Evolutionary conservation across 306 rosid species (phyloP).

Genomic region (Alnus glutinosa): DNA sequence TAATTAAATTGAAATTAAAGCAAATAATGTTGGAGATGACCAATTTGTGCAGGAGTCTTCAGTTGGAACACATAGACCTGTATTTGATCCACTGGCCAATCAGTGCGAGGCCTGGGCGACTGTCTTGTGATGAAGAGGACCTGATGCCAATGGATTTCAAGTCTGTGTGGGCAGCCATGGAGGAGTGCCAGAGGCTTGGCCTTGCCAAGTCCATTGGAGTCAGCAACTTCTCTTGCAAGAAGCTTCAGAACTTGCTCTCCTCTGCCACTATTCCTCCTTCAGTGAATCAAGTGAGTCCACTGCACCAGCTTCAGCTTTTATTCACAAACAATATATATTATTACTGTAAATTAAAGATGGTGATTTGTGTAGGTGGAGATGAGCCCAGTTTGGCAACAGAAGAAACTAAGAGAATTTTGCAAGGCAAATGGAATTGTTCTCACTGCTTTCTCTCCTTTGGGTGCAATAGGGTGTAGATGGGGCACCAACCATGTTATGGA

Average conservation of each 20-base stretch:
- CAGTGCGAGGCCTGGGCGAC: background rate
- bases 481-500: slow-evolving; percentile 11
- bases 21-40: too few species aligned
- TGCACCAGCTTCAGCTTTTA: background rate
- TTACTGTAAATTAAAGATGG: too few species aligned
- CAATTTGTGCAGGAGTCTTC: background rate
- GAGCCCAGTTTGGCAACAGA: too few species aligned
- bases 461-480: slow-evolving; percentile 6
- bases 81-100: slow-evolving; percentile 12
- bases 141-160: slow-evolving; percentile 6
- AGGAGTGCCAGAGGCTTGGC: slow-evolving; percentile 18
- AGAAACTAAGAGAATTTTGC: background rate
- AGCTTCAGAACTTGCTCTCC: slow-evolving; percentile 12
- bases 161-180: background rate
- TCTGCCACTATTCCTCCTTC: background rate
- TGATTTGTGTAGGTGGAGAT: too few species aligned
- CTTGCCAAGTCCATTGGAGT: slow-evolving; percentile 11
- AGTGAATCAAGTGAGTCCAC: slow-evolving; percentile 15
- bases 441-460: slow-evolving; percentile 18
- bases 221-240: slow-evolving; percentile 16
- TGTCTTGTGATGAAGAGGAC: background rate
- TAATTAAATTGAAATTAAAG: too few species aligned
- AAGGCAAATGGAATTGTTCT: slow-evolving; percentile 4
- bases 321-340: too few species aligned
- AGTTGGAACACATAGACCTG: slow-evolving; percentile 14